Percentiles rank a stretch among this genome's conserved stretches.
Conservation (phyloP, 257 asterid species). For the Linderniella brevidens region DNA sequence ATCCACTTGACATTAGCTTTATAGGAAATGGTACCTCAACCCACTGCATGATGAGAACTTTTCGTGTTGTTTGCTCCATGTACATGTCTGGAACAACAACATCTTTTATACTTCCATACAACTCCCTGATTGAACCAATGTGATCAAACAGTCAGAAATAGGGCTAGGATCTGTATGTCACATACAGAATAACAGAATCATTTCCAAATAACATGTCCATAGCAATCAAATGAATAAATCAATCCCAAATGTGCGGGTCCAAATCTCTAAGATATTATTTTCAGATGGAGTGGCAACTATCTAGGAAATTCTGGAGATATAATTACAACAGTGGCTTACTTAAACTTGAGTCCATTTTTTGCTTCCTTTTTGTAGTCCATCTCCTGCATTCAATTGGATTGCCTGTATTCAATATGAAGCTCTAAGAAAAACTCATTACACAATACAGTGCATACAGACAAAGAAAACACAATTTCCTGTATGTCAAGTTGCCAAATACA, state of each 20-base stretch:
- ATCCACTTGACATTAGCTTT: no score
- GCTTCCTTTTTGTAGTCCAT: conserved; percentile 89
- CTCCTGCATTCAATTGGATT: conserved; percentile 99
- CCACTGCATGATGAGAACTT: conserved; percentile 91
- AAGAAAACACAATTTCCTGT: not conserved
- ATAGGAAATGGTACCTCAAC: conserved; percentile 46
- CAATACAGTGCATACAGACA: not conserved
- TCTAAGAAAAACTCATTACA: conserved; percentile 66
- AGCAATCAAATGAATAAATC: no score
- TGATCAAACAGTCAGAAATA: conserved; percentile 6
- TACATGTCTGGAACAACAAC: conserved; percentile 84
- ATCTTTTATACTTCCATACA: conserved; percentile 70
- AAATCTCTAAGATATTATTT: no score
- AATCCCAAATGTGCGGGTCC: no score
- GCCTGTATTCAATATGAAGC: conserved; percentile 96
- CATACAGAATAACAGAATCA: no score
- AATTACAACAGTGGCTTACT: conserved; percentile 26
- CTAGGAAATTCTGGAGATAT: conserved; percentile 4
- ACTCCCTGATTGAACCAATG: conserved; percentile 39
- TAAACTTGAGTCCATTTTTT: conserved; percentile 67
- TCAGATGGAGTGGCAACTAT: no score
- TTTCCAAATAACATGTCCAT: no score
- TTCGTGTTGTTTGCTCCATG: conserved; percentile 57
- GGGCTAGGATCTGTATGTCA: no score
- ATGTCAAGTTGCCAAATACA: not conserved